These are phyloP conservation scores for Emmonsiellopsis sp. DNA, from an alignment of 2,329 filamentous ascomycete species.

Conservation along the genomic window DNA sequence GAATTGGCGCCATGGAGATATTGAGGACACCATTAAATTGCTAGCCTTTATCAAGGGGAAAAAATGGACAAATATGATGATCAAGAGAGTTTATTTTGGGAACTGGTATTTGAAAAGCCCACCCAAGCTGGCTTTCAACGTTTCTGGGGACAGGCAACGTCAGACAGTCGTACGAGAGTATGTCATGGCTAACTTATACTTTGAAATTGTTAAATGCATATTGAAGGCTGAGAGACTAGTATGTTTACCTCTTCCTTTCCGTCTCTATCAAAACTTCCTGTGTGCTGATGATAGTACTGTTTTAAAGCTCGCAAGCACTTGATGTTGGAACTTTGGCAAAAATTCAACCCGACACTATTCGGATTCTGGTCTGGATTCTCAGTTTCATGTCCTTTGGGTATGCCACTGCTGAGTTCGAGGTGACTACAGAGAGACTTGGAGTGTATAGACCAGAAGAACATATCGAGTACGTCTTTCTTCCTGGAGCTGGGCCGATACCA, in stretches of 20 bases:
- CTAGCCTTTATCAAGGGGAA: slow-evolving; percentile 68
- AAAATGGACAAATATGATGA: slow-evolving; percentile 73
- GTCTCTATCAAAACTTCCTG: neutral
- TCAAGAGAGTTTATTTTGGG: slow-evolving; percentile 73
- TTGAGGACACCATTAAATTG: slow-evolving; percentile 72
- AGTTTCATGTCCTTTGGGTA: slow-evolving; percentile 76
- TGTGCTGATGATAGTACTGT: neutral
- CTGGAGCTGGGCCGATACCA: neutral
- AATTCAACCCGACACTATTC: slow-evolving; percentile 67
- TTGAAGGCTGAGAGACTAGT: slow-evolving; percentile 57
- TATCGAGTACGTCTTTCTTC: slow-evolving; percentile 32
- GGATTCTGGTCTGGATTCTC: slow-evolving; percentile 70
- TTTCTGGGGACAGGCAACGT: too few species aligned
- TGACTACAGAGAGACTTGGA: slow-evolving; percentile 68
- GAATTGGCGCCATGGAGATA: slow-evolving; percentile 53
- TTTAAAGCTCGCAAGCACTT: slow-evolving; percentile 57
- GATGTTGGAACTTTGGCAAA: slow-evolving; percentile 72
- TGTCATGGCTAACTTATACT: too few species aligned
- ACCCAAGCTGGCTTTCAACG: too few species aligned
- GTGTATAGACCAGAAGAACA: slow-evolving; percentile 66
- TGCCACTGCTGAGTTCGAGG: slow-evolving; percentile 77
- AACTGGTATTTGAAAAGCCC: slow-evolving; percentile 49
- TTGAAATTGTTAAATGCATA: too few species aligned
- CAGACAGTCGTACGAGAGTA: too few species aligned
- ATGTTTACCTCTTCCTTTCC: slow-evolving; percentile 11